phyloP scores from a whole-genome alignment of 495 filamentous ascomycete genomes.

The Mytilinidion resinicola region DNA sequence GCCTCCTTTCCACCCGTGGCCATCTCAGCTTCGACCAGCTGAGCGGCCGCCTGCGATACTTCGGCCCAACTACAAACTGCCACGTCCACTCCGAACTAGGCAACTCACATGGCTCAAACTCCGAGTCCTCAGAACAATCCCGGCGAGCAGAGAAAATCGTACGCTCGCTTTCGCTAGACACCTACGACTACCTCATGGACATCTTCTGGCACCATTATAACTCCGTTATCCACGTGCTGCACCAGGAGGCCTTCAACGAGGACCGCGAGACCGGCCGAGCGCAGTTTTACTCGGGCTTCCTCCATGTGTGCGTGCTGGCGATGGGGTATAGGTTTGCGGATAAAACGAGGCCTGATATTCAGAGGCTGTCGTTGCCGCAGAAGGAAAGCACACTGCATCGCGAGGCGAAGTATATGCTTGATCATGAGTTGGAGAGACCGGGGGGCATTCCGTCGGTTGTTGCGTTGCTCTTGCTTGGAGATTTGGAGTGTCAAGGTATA shows the following conservation, averaged over 20 bases:
- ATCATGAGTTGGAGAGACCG: slow-evolving; percentile 45
- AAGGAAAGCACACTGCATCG: slow-evolving; percentile 48
- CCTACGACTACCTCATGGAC: slow-evolving; percentile 47
- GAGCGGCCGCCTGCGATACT: slow-evolving; percentile 41
- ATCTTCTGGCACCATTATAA: slow-evolving; percentile 50
- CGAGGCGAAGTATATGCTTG: slow-evolving; percentile 49
- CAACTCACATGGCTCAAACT: slow-evolving; percentile 8
- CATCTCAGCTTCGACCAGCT: slow-evolving; percentile 43
- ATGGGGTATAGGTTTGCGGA: slow-evolving; percentile 48
- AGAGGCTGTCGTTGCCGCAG: slow-evolving; percentile 40
- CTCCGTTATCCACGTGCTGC: slow-evolving; percentile 41
- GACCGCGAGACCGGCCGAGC: slow-evolving; percentile 40
- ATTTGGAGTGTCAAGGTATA: slow-evolving; percentile 42
- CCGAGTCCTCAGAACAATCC: slow-evolving; percentile 34
- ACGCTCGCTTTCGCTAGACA: slow-evolving; percentile 37
- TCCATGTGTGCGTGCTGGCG: slow-evolving; percentile 49
- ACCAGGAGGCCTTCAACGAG: slow-evolving; percentile 45
- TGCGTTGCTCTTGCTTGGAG: slow-evolving; percentile 45
- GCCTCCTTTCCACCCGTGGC: slow-evolving; percentile 39
- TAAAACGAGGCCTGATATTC: slow-evolving; percentile 43
- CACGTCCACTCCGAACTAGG: slow-evolving; percentile 31
- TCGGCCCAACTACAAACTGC: slow-evolving; percentile 43
- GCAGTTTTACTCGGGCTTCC: slow-evolving; percentile 45
- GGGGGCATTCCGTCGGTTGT: slow-evolving; percentile 47
- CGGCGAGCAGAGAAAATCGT: slow-evolving; percentile 43